Evolutionary conservation across 306 rosid species (phyloP).

Genomic region (Glycyrrhiza uralensis): DNA sequence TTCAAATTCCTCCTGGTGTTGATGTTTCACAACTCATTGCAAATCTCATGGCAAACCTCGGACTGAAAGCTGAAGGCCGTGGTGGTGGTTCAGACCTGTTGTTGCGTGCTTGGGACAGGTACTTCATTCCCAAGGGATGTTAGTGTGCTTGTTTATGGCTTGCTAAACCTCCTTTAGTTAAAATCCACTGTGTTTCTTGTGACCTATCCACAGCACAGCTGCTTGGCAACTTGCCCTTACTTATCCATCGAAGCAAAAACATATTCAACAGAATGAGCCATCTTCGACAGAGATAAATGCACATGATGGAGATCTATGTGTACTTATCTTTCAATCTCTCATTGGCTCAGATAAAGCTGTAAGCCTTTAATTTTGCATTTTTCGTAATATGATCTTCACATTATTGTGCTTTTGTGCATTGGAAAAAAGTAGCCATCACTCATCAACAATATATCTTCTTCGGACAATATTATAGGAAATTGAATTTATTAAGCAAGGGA

Average conservation of each 20-base stretch:
- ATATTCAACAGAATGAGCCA: conserved; percentile 37
- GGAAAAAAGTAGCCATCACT: background rate
- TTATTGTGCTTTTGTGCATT: conserved; percentile 11
- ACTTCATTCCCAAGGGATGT: background rate
- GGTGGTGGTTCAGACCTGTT: conserved; percentile 68
- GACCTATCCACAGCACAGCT: conserved; percentile 56
- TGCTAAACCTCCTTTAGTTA: background rate
- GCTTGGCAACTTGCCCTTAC: conserved; percentile 83
- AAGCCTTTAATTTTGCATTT: conserved; percentile 32
- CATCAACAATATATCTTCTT: background rate
- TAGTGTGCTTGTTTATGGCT: background rate
- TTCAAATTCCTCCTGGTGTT: conserved; percentile 74
- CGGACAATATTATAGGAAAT: conserved; percentile 64
- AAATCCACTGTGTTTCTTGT: conserved; percentile 25
- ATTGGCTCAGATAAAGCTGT: conserved; percentile 71
- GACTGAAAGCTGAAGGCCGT: conserved; percentile 59
- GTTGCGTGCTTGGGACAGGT: conserved; percentile 93
- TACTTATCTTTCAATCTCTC: conserved; percentile 66
- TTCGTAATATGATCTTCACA: conserved; percentile 8
- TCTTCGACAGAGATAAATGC: conserved; percentile 31
- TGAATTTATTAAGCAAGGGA: conserved; percentile 78
- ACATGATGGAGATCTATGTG: conserved; percentile 50
- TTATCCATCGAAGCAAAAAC: conserved; percentile 40
- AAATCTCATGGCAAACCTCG: conserved; percentile 65
- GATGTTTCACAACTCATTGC: conserved; percentile 72